These are phyloP conservation scores for Camelina sativa DNA, from an alignment of 345 rosid genomes.

Conservation along the genomic window DNA sequence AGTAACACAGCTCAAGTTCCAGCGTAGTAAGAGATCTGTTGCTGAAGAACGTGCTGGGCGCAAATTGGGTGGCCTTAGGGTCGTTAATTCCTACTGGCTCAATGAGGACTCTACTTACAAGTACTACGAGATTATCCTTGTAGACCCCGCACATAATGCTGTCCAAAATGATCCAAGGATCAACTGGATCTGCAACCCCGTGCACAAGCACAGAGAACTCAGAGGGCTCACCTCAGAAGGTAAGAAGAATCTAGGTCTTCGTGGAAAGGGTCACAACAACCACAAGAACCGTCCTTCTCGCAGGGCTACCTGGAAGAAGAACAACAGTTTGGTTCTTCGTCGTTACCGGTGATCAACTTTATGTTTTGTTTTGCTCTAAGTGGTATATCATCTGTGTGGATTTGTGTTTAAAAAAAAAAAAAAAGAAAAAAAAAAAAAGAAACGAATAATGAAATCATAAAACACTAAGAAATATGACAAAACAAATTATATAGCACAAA, in stretches of 20 bases:
- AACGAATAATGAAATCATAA: too few species aligned
- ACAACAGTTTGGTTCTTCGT: constrained; percentile 61
- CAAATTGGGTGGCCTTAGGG: constrained; percentile 74
- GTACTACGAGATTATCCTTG: constrained; percentile 74
- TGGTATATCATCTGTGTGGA: constrained; percentile 35
- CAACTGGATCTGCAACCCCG: constrained; percentile 87
- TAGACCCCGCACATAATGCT: constrained; percentile 74
- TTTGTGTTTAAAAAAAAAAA: too few species aligned
- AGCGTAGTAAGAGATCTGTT: constrained; percentile 81
- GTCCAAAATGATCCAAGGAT: constrained; percentile 78
- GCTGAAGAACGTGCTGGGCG: constrained; percentile 90
- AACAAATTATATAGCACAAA: too few species aligned
- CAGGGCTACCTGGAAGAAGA: constrained; percentile 83
- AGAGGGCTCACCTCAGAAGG: constrained; percentile 88
- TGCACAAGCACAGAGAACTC: constrained; percentile 84
- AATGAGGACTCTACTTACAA: constrained; percentile 93
- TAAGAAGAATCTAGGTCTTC: constrained; percentile 80
- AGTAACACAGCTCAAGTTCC: constrained; percentile 83
- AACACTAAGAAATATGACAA: too few species aligned
- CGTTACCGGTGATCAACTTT: constrained; percentile 62
- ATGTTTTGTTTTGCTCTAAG: constrained; percentile 13
- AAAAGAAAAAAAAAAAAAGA: too few species aligned
- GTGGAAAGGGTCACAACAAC: constrained; percentile 76
- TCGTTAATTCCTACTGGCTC: constrained; percentile 83
- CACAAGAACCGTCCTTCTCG: constrained; percentile 83